These are phyloP conservation scores for Penicillium verrucosum DNA, from an alignment of 2,329 filamentous ascomycete species.

Conservation along the genomic window DNA sequence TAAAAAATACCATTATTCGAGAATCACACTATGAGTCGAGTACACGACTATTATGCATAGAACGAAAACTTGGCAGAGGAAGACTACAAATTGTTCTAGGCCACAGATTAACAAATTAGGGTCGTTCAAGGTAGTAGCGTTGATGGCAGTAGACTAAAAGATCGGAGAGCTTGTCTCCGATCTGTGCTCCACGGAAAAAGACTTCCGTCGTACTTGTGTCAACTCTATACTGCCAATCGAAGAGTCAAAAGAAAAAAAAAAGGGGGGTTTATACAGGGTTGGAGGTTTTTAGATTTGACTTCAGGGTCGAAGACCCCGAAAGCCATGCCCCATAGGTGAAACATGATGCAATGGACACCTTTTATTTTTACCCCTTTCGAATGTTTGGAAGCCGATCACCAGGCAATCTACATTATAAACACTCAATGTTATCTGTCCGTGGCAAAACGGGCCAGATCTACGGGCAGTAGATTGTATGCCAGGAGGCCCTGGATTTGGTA, in stretches of 20 bases:
- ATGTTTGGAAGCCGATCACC: not conserved
- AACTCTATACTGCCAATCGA: constrained; percentile 1
- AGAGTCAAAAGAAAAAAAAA: not conserved
- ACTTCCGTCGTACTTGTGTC: constrained; percentile 1
- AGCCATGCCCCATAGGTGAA: not conserved
- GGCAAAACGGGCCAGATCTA: not conserved
- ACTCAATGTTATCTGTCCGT: not conserved
- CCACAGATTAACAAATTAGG: constrained; percentile 8
- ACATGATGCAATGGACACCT: not conserved
- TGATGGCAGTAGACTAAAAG: constrained; percentile 7
- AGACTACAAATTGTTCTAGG: not conserved
- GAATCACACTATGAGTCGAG: not conserved
- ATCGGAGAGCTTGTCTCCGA: constrained; percentile 8
- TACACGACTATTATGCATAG: not conserved
- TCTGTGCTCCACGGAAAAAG: constrained; percentile 1
- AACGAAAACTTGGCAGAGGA: not conserved
- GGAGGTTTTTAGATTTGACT: not conserved
- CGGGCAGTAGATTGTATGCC: not conserved
- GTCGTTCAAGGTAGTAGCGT: constrained; percentile 17
- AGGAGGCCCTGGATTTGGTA: not conserved
- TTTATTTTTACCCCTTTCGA: not conserved
- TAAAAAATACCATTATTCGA: not conserved
- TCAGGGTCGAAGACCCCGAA: constrained; percentile 9
- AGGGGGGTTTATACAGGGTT: not conserved
- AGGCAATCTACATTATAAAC: not conserved